Base-by-base conservation (phyloP, 148 eudicot species). In the Silene latifolia region DNA sequence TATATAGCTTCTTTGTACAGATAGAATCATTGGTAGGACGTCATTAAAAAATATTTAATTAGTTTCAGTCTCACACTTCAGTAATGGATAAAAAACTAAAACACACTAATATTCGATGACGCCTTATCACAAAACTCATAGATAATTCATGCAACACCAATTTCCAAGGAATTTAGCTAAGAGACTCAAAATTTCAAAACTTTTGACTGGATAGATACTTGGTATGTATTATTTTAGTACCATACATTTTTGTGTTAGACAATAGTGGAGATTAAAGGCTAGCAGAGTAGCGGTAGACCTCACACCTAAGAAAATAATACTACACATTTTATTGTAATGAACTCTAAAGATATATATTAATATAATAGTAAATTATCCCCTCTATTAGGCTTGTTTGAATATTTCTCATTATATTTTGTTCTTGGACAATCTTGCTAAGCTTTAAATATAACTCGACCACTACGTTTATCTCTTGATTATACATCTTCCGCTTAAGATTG, bases 1-100 rank as follows among this genome's bases (percentile, higher is more conserved):
- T 44, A 12, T 42, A 46, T 35, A 68, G 57, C 78, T 64, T 2
- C 77, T 3, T 48, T 48, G 54, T 48, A 48, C 54, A 48, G 54
- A 48, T 48, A 48, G 54, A 48, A 10, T 48, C 8, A 14, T 48
- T 47, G 53, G 53, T 47, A 47, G 53, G 13, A 13, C 53, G 53
- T 47, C 53, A 47, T 47, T 47, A 47, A 1, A 47, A 47, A 47
- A 47, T 5, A 47, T 12, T 12, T 48, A 10, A 48, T 48, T 48
- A 10, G 15, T 48, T 48, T 48, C 2, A 48, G 17, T 48, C 13
- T 48, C 54, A 48, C 54, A 48, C 4, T 48, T 48, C 12, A 14
- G 54, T 48, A 48, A 48, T 48, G 17, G 54, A 0, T 7, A 48
- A 48, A 11, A 0, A 48, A 48, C 8, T 63, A 18, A 27, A 63